Base-by-base conservation (phyloP, 129 eudicot species). In the Flaveria trinervia region DNA sequence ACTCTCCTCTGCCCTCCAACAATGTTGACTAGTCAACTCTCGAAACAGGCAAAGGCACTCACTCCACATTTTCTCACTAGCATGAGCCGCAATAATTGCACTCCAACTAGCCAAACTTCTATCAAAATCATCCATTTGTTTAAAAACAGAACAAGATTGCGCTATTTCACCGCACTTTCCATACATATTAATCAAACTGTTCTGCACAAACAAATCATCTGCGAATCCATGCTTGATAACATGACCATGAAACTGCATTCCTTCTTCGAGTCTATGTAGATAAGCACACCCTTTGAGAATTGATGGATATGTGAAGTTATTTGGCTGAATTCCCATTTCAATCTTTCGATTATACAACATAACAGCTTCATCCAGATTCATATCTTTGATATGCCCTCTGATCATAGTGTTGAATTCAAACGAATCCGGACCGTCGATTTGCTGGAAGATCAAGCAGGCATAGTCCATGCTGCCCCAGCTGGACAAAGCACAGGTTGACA, bases 391-490 rank as follows among this genome's bases (percentile, higher is more conserved):
- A 74, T 86, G 12, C 36, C 90, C 90, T 73, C 83, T 86, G 81
- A 94, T 89, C 84, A 94, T 84, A 22, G 90, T 74, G 70, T 91
- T 94, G 81, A 83, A 89, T 22, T 87, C 86, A 65, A 85, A 94
- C 9, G 87, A 82, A 70, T 84, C 79, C 16, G 97, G 96, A 75
- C 78, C 68, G 59, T 87, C 92, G 18, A 89, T 83, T 75, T 87
- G 85, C 5, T 52, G 8, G 73, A 94, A 91, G 30, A 94, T 82
- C 18, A 88, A 93, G 75, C 84, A 73, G 23, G 97, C 97, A 39
- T 93, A 93, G 57, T 87, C 96, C 93, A 94, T 91, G 83, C 91
- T 87, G 55, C 97, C 90, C 92, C 93, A 91, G 14, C 76, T 70
- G 14, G 97, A 87, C 12, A 88, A 76, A 49, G 88, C 97, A 84